Conservation (phyloP, 2,329 filamentous ascomycete species). For the Colletotrichum sp. region DNA sequence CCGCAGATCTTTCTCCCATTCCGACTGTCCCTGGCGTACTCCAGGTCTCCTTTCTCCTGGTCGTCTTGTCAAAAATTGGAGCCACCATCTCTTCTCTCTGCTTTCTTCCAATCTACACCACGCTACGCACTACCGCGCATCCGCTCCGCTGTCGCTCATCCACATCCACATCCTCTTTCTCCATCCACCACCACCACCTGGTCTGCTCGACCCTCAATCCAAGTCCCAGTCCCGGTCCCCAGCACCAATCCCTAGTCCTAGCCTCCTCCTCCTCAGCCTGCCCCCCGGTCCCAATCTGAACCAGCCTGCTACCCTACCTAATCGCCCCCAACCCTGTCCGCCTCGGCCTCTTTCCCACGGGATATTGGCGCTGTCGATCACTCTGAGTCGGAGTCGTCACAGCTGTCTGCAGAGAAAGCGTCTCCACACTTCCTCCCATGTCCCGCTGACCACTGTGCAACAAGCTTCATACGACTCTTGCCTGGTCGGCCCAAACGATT, state of each 20-base stretch:
- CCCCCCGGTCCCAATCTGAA: constrained; percentile 30
- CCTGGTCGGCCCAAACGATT: constrained; percentile 41
- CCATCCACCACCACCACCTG: neutral
- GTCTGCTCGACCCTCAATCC: neutral
- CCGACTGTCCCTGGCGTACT: constrained; percentile 11
- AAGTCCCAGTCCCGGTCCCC: too few species aligned
- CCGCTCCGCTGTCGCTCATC: constrained; percentile 17
- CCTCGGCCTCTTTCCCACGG: constrained; percentile 52
- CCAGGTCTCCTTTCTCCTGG: constrained; percentile 20
- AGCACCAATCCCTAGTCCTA: neutral
- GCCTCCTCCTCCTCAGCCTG: constrained; percentile 37
- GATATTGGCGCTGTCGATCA: constrained; percentile 61
- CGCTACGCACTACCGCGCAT: constrained; percentile 12
- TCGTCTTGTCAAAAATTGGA: constrained; percentile 20
- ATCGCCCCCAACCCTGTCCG: constrained; percentile 48
- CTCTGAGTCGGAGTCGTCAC: constrained; percentile 57
- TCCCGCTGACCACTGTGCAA: constrained; percentile 47
- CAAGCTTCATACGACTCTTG: constrained; percentile 46
- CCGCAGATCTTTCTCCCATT: constrained; percentile 18
- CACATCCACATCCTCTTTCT: neutral
- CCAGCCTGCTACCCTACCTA: constrained; percentile 44
- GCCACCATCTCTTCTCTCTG: constrained; percentile 6
- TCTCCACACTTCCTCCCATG: constrained; percentile 38
- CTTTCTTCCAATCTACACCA: neutral
- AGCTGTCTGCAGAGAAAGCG: constrained; percentile 37